These are phyloP conservation scores for Alternaria metachromatica DNA, from an alignment of 2,329 filamentous ascomycete species.

Conservation along the genomic window DNA sequence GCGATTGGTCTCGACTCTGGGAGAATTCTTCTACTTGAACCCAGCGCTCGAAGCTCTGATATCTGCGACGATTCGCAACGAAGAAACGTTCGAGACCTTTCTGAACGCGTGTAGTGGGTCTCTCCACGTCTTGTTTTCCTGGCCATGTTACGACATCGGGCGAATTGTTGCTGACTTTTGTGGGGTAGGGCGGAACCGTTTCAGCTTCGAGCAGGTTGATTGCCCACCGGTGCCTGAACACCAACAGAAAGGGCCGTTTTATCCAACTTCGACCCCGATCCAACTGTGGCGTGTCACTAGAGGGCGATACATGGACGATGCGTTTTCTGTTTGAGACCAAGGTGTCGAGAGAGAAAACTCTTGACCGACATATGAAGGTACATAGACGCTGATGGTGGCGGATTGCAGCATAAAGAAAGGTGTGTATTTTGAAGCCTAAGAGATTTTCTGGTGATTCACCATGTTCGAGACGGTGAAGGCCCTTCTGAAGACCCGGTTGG, in stretches of 20 bases:
- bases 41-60: slow-evolving; percentile 67
- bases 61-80: slow-evolving; percentile 73
- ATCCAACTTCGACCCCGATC: slow-evolving; percentile 65
- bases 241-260: slow-evolving; percentile 69
- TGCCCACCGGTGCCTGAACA: slow-evolving; percentile 41
- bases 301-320: slow-evolving; percentile 24
- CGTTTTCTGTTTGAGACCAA: slow-evolving; percentile 35
- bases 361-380: slow-evolving; percentile 29
- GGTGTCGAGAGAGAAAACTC: slow-evolving; percentile 8
- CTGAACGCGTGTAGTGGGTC: slow-evolving; percentile 62
- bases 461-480: slow-evolving; percentile 27
- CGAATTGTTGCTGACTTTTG: slow-evolving; percentile 44
- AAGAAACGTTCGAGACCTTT: slow-evolving; percentile 71
- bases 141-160: slow-evolving; percentile 23
- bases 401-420: slow-evolving; percentile 26
- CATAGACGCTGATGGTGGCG: slow-evolving; percentile 17
- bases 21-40: slow-evolving; percentile 65
- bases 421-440: slow-evolving; percentile 15
- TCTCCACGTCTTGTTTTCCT: slow-evolving; percentile 37
- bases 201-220: slow-evolving; percentile 41
- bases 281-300: slow-evolving; percentile 59
- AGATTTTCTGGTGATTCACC: slow-evolving; percentile 12
- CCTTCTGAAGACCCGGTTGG: slow-evolving; percentile 28
- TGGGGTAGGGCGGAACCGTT: slow-evolving; percentile 50
- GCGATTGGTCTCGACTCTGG: slow-evolving; percentile 68